Conservation (phyloP, 1,284 basidiomycete species). For the Cutaneotrichosporon sp. region DNA sequence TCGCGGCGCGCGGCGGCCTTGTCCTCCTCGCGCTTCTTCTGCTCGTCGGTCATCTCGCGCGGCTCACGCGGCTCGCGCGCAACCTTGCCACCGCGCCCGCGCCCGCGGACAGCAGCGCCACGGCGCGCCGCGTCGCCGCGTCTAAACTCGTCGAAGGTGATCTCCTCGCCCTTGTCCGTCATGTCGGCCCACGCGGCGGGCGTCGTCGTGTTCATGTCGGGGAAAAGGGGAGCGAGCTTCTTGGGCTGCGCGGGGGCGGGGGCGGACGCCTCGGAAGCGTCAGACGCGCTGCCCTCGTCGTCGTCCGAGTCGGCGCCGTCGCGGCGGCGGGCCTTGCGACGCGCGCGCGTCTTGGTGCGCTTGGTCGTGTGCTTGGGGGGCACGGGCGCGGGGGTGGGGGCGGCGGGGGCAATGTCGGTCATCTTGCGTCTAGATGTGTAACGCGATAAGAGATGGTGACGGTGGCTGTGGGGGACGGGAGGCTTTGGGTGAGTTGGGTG, state of each 20-base stretch:
- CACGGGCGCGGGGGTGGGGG: conserved; percentile 1
- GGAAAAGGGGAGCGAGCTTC: conserved; percentile 25
- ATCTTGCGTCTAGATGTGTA: conserved; percentile 9
- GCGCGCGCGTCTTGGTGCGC: neutral
- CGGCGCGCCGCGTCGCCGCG: conserved; percentile 17
- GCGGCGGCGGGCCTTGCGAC: conserved; percentile 23
- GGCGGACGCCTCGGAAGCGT: neutral
- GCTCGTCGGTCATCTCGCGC: conserved; percentile 35
- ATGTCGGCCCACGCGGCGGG: conserved; percentile 37
- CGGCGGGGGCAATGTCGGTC: conserved; percentile 12
- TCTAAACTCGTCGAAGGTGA: conserved; percentile 37
- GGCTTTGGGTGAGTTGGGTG: conserved; percentile 3
- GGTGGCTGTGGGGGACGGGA: neutral
- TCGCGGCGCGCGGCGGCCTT: conserved; percentile 33
- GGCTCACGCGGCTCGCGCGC: conserved; percentile 30
- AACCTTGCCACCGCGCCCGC: conserved; percentile 18
- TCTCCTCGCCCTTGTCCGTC: conserved; percentile 11
- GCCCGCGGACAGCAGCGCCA: conserved; percentile 4
- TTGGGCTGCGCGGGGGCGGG: neutral
- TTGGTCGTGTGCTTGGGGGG: neutral
- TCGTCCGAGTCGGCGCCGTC: conserved; percentile 19
- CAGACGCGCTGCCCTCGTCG: conserved; percentile 11
- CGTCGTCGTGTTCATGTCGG: conserved; percentile 32
- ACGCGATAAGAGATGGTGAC: neutral
- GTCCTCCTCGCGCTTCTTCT: conserved; percentile 31